Conservation (phyloP, 148 eudicot genomes). For the Cornus suecica region DNA sequence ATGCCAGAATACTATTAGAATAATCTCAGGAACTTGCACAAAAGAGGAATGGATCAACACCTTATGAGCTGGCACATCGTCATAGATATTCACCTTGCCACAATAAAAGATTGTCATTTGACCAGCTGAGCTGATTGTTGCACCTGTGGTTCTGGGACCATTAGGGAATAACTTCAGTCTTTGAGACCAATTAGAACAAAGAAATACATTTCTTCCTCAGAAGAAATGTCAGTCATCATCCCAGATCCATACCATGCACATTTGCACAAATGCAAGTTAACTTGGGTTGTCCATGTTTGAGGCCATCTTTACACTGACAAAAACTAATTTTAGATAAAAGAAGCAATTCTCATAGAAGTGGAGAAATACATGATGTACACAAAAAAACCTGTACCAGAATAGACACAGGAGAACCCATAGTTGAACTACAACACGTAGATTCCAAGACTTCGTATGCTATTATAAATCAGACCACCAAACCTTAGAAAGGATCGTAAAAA, state of each 20-base stretch:
- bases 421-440: background rate
- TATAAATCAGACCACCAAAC: background rate
- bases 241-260: background rate
- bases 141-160: slow-evolving; percentile 52
- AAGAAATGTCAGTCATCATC: slow-evolving; percentile 5
- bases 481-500: background rate
- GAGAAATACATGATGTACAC: background rate
- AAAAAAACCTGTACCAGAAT: background rate
- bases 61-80: slow-evolving; percentile 78
- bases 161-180: slow-evolving; percentile 16
- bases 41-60: slow-evolving; percentile 33
- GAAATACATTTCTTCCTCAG: background rate
- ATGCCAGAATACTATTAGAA: slow-evolving; percentile 12
- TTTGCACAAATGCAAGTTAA: background rate
- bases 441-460: background rate
- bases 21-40: background rate
- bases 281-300: background rate
- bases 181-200: slow-evolving; percentile 1
- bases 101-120: slow-evolving; percentile 89
- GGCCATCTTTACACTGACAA: slow-evolving; percentile 3
- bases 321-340: background rate
- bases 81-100: slow-evolving; percentile 90
- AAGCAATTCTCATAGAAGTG: background rate
- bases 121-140: slow-evolving; percentile 36
- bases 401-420: background rate